phyloP scores from a whole-genome alignment of 2,329 filamentous ascomycete species.

The Aspergillus floridensis region DNA sequence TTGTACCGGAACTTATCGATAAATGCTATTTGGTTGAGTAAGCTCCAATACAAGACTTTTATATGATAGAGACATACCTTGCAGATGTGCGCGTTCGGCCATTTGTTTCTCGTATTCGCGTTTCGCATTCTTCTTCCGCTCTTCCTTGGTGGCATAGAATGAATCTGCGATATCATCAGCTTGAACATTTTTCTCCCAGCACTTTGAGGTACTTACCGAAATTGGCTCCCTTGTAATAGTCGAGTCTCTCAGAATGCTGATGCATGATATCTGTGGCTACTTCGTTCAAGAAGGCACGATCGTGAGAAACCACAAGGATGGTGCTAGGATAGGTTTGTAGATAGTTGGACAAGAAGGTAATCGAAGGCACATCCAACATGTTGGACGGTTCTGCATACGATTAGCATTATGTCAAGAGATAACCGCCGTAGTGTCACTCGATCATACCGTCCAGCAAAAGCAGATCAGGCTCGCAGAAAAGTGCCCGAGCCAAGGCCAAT shows the following conservation, averaged over 20 bases:
- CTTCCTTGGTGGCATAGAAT: constrained; percentile 96
- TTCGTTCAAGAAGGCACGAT: constrained; percentile 97
- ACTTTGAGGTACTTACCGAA: constrained; percentile 54
- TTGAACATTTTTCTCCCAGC: neutral
- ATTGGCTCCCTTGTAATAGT: constrained; percentile 98
- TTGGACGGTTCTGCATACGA: constrained; percentile 77
- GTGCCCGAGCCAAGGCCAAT: constrained; percentile 84
- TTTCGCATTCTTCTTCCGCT: constrained; percentile 93
- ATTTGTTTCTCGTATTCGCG: constrained; percentile 99
- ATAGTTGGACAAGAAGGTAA: constrained; percentile 95
- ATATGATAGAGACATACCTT: constrained; percentile 48
- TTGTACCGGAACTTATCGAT: constrained; percentile 99
- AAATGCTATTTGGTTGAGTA: constrained; percentile 57
- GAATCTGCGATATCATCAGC: constrained; percentile 56
- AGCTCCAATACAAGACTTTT: neutral
- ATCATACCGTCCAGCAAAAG: constrained; percentile 83
- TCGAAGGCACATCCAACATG: constrained; percentile 99
- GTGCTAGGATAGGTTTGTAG: constrained; percentile 92
- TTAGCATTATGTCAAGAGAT: constrained; percentile 72
- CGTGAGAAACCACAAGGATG: constrained; percentile 94
- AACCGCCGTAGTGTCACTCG: constrained; percentile 99
- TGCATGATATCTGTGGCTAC: constrained; percentile 99
- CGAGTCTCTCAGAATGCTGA: constrained; percentile 92
- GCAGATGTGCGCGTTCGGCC: constrained; percentile 86
- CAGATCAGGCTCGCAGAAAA: constrained; percentile 97